phyloP scores from a whole-genome alignment of 768 basidiomycete species.

The Crepidotus variabilis region DNA sequence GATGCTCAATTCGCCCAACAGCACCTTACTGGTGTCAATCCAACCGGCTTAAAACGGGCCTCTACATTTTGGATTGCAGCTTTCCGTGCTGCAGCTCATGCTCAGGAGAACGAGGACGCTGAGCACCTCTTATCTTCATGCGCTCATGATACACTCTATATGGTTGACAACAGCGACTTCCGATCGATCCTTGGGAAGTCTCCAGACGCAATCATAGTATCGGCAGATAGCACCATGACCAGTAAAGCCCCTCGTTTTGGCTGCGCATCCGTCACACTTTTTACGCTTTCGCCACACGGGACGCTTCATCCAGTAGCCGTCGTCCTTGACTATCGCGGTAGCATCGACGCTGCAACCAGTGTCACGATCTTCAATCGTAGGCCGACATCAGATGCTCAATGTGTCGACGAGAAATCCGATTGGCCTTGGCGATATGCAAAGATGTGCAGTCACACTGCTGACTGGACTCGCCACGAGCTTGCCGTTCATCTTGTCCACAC shows the following conservation, averaged over 20 bases:
- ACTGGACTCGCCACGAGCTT: slow-evolving; percentile 27
- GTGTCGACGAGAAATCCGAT: slow-evolving; percentile 15
- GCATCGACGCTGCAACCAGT: slow-evolving; percentile 18
- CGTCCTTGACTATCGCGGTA: slow-evolving; percentile 24
- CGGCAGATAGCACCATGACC: neutral
- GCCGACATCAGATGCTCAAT: slow-evolving; percentile 7
- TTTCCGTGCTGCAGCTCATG: slow-evolving; percentile 13
- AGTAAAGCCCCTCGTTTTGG: slow-evolving; percentile 16
- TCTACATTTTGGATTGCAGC: slow-evolving; percentile 15
- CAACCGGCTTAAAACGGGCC: slow-evolving; percentile 22
- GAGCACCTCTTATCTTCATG: slow-evolving; percentile 8
- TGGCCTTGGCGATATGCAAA: slow-evolving; percentile 33
- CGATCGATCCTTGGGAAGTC: slow-evolving; percentile 15
- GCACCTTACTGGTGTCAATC: slow-evolving; percentile 25
- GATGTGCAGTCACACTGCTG: slow-evolving; percentile 24
- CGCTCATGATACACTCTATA: slow-evolving; percentile 11
- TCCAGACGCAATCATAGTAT: slow-evolving; percentile 5
- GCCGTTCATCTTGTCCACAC: slow-evolving; percentile 24
- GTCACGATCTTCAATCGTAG: slow-evolving; percentile 25
- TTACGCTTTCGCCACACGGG: slow-evolving; percentile 21
- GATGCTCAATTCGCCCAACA: slow-evolving; percentile 28
- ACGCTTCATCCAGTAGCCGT: slow-evolving; percentile 27
- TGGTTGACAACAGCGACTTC: slow-evolving; percentile 24
- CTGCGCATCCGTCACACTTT: slow-evolving; percentile 25
- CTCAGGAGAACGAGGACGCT: slow-evolving; percentile 9